Conservation (phyloP, 441 rosid genomes). For the Gossypium schwendimanii region DNA sequence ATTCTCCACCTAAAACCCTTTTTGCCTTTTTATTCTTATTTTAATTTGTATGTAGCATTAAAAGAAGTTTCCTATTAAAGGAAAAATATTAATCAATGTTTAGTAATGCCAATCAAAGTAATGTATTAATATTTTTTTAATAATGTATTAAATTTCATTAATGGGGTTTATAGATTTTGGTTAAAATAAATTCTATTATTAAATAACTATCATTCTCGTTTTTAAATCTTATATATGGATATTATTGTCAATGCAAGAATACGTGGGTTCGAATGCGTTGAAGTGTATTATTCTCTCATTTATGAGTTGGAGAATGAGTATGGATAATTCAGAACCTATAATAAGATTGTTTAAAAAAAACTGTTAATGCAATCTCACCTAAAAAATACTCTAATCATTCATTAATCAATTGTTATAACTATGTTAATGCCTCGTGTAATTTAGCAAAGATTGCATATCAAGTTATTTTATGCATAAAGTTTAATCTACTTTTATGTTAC, state of each 20-base stretch:
- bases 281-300: too few species aligned
- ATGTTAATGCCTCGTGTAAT: background rate
- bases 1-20: background rate
- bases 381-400: background rate
- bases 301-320: too few species aligned
- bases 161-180: too few species aligned
- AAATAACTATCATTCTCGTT: background rate
- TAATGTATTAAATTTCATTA: too few species aligned
- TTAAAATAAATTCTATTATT: background rate
- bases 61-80: background rate
- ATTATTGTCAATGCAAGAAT: too few species aligned
- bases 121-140: too few species aligned
- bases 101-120: background rate
- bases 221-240: too few species aligned
- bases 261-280: too few species aligned
- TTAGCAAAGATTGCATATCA: background rate
- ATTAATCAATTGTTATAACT: background rate
- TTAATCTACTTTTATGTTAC: too few species aligned
- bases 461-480: background rate
- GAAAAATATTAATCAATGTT: background rate
- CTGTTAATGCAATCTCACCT: background rate
- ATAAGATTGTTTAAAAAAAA: too few species aligned
- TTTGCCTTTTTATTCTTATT: background rate
- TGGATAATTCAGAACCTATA: too few species aligned
- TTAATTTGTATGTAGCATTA: background rate